phyloP scores from a whole-genome alignment of 2,329 filamentous ascomycete genomes.

The Mycogone perniciosa region DNA sequence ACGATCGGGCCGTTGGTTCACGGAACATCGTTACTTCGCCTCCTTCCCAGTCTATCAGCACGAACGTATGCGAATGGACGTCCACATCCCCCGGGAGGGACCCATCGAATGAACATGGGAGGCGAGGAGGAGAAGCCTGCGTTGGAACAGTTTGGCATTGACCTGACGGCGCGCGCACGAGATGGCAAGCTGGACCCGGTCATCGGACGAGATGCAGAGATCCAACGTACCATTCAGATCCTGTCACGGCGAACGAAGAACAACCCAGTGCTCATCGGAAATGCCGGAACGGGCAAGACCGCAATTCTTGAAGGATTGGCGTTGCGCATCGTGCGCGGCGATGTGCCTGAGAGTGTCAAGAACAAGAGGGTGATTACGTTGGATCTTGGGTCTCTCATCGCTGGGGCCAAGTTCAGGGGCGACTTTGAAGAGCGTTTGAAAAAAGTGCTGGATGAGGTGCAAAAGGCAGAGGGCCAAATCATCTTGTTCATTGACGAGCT shows the following conservation, averaged over 20 bases:
- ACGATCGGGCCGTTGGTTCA: neutral
- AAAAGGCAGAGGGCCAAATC: slow-evolving; percentile 80
- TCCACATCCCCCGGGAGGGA: slow-evolving; percentile 84
- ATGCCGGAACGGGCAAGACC: slow-evolving; percentile 88
- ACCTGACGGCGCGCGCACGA: slow-evolving; percentile 77
- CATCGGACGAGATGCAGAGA: slow-evolving; percentile 86
- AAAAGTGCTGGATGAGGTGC: slow-evolving; percentile 82
- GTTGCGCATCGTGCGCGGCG: slow-evolving; percentile 80
- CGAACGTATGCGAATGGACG: slow-evolving; percentile 63
- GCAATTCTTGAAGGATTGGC: slow-evolving; percentile 88
- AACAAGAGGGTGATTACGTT: slow-evolving; percentile 84
- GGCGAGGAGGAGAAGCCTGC: slow-evolving; percentile 73
- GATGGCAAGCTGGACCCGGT: slow-evolving; percentile 92
- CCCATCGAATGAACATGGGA: slow-evolving; percentile 86
- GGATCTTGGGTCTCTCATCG: slow-evolving; percentile 87
- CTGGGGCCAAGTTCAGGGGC: slow-evolving; percentile 89
- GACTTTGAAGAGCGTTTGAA: slow-evolving; percentile 96
- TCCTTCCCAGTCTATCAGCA: slow-evolving; percentile 34
- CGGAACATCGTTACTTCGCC: slow-evolving; percentile 16
- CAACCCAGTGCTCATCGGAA: slow-evolving; percentile 89
- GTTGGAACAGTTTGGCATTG: slow-evolving; percentile 83
- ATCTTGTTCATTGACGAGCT: slow-evolving; percentile 95
- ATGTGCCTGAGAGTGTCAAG: slow-evolving; percentile 94
- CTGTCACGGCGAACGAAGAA: slow-evolving; percentile 91
- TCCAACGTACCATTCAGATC: slow-evolving; percentile 90